Percentiles rank a stretch among this genome's conserved stretches.
These are phyloP conservation scores for Xylariaceae sp. DNA, from an alignment of 2,329 filamentous ascomycete species.

Conservation along the genomic window DNA sequence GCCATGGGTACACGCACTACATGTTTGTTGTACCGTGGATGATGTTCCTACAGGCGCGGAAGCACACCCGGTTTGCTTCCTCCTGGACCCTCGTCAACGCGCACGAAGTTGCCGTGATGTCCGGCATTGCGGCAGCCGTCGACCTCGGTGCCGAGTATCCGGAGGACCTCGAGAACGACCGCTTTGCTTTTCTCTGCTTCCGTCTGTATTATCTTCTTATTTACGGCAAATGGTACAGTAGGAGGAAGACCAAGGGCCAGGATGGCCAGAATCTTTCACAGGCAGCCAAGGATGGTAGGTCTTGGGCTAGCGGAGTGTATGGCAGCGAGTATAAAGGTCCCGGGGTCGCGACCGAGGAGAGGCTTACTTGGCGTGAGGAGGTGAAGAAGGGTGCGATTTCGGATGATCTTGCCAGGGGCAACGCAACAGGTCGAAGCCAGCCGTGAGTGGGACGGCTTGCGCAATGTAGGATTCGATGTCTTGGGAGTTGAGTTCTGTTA, in stretches of 20 bases:
- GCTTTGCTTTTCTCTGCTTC: conserved; percentile 58
- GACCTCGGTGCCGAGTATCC: conserved; percentile 63
- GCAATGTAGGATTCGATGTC: background rate
- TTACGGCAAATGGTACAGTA: conserved; percentile 59
- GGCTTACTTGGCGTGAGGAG: conserved; percentile 47
- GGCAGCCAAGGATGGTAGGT: conserved; percentile 45
- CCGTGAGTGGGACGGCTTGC: conserved; percentile 19
- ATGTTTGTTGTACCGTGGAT: conserved; percentile 60
- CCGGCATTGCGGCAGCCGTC: conserved; percentile 64
- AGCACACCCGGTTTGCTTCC: conserved; percentile 57
- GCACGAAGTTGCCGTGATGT: conserved; percentile 65
- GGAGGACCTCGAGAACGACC: conserved; percentile 58
- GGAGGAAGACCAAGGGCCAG: conserved; percentile 28
- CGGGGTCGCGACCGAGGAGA: conserved; percentile 49
- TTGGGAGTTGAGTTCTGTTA: too few species aligned
- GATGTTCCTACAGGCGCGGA: conserved; percentile 61
- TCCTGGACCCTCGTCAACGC: conserved; percentile 65
- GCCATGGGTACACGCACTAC: conserved; percentile 57
- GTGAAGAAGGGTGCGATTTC: conserved; percentile 35
- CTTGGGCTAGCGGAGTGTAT: conserved; percentile 56
- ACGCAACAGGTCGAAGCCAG: conserved; percentile 33
- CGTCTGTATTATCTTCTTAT: conserved; percentile 57
- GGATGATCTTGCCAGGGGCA: conserved; percentile 32
- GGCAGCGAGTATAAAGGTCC: conserved; percentile 58
- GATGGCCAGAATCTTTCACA: conserved; percentile 17